phyloP scores from a whole-genome alignment of 768 basidiomycete species.

The Trametes cinnabarina region DNA sequence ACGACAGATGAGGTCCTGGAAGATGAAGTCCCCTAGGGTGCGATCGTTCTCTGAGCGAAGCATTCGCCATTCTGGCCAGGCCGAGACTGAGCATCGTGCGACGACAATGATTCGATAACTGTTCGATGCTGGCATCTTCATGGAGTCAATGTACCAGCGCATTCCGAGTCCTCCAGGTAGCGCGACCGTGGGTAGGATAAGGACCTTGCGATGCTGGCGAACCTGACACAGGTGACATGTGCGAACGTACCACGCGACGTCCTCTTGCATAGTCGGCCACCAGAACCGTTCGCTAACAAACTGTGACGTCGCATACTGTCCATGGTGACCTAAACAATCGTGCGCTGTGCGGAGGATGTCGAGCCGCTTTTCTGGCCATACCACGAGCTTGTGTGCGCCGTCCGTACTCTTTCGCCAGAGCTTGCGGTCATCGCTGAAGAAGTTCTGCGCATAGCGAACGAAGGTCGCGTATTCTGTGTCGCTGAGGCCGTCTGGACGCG shows the following conservation, averaged over 20 bases:
- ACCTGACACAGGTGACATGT: slow-evolving; percentile 42
- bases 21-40: slow-evolving; percentile 32
- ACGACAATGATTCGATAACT: slow-evolving; percentile 38
- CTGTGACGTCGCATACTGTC: slow-evolving; percentile 4
- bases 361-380: not conserved
- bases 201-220: slow-evolving; percentile 20
- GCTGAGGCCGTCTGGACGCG: too few species aligned
- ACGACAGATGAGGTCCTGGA: slow-evolving; percentile 34
- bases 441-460: too few species aligned
- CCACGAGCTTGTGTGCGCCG: slow-evolving; percentile 15
- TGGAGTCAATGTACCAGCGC: slow-evolving; percentile 40
- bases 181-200: slow-evolving; percentile 22
- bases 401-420: slow-evolving; percentile 9
- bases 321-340: slow-evolving; percentile 24
- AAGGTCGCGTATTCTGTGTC: too few species aligned
- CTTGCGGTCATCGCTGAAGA: not conserved
- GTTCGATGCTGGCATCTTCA: slow-evolving; percentile 37
- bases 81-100: slow-evolving; percentile 33
- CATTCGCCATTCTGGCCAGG: slow-evolving; percentile 32
- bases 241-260: slow-evolving; percentile 22
- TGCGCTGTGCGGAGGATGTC: slow-evolving; percentile 9
- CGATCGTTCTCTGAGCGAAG: slow-evolving; percentile 30
- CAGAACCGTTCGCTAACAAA: slow-evolving; percentile 21
- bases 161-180: slow-evolving; percentile 27
- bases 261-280: slow-evolving; percentile 25